phyloP scores from a whole-genome alignment of 495 filamentous ascomycete species.

The Astrothelium subdiscretum region DNA sequence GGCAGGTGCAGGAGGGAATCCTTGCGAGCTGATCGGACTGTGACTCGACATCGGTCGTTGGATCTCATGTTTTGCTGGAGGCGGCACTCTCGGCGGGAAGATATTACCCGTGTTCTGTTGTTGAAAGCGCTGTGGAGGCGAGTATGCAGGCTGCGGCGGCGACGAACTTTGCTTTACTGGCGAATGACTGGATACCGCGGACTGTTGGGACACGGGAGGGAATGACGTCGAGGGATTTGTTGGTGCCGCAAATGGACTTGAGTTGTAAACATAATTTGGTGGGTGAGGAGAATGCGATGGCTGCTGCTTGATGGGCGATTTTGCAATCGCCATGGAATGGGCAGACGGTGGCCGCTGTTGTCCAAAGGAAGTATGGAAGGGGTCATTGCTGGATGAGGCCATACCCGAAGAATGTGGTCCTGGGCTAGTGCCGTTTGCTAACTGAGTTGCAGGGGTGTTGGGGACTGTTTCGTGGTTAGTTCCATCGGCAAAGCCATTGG shows the following conservation, averaged over 20 bases:
- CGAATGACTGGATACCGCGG: constrained; percentile 2
- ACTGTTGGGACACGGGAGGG: neutral
- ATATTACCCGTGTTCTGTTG: constrained; percentile 47
- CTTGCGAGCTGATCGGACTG: constrained; percentile 33
- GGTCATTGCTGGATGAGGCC: neutral
- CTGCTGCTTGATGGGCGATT: constrained; percentile 2
- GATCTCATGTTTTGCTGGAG: constrained; percentile 62
- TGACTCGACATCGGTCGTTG: constrained; percentile 39
- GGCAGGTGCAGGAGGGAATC: constrained; percentile 39
- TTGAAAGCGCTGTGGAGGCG: constrained; percentile 36
- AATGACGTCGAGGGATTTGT: constrained; percentile 14
- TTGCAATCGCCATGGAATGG: neutral
- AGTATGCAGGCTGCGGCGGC: constrained; percentile 17
- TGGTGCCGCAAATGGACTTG: neutral
- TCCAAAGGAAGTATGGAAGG: constrained; percentile 2
- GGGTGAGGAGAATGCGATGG: neutral
- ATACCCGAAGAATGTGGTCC: neutral
- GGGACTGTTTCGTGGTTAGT: neutral
- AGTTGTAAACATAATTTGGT: neutral
- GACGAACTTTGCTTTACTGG: constrained; percentile 31
- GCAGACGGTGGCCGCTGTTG: neutral
- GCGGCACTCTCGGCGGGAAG: constrained; percentile 19
- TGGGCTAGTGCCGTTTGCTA: neutral
- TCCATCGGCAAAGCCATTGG: neutral
- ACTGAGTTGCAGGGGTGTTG: neutral